phyloP scores from a whole-genome alignment of 495 filamentous ascomycete species.

The Chaetomium fimeti region DNA sequence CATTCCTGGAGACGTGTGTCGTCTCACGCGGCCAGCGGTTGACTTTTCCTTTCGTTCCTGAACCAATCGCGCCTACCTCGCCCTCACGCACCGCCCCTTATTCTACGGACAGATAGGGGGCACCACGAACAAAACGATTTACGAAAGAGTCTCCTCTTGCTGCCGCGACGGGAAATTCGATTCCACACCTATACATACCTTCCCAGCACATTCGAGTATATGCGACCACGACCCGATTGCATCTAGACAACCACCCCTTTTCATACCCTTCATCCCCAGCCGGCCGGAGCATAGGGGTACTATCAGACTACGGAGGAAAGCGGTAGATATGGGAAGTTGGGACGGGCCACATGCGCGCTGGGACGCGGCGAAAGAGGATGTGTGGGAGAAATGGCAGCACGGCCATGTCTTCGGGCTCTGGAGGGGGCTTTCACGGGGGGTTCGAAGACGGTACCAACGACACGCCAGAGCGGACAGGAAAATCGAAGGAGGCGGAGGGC shows the following conservation, averaged over 20 bases:
- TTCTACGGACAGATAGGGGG: too few relatives aligned
- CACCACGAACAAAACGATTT: not conserved
- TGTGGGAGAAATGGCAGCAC: not conserved
- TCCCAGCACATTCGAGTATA: not conserved
- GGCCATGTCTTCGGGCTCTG: not conserved
- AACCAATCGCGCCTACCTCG: not conserved
- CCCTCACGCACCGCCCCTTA: not conserved
- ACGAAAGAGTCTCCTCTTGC: not conserved
- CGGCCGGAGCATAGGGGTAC: not conserved
- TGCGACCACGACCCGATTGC: slow-evolving; percentile 18
- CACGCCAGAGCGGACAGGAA: not conserved
- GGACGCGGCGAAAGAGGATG: not conserved
- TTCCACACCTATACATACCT: not conserved
- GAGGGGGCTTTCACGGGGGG: not conserved
- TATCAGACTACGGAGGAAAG: not conserved
- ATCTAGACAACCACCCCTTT: slow-evolving; percentile 9
- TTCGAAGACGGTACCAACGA: not conserved
- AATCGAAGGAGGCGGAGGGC: not conserved
- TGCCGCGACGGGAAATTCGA: not conserved
- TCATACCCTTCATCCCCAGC: not conserved
- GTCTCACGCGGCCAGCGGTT: not conserved
- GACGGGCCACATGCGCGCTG: slow-evolving; percentile 6
- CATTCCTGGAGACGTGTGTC: not conserved
- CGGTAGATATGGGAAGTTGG: not conserved
- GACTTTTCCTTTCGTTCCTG: not conserved